Evolutionary conservation across 2,329 filamentous ascomycete genomes (phyloP).

Genomic region (Massarina eburnea): DNA sequence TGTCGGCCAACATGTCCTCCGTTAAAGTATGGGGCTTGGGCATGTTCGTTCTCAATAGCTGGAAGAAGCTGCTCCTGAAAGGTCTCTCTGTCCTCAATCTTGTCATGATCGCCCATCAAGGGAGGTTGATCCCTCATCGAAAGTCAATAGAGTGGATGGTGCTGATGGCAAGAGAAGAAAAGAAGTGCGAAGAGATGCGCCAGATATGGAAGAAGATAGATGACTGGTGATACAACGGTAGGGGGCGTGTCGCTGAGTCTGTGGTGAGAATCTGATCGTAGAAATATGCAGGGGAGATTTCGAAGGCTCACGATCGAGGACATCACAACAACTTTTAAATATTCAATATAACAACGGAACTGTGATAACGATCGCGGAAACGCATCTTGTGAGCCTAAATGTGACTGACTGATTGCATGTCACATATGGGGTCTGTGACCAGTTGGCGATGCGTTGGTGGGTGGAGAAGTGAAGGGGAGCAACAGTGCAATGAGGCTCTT

Average conservation of each 20-base stretch:
- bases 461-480: slow-evolving; percentile 2
- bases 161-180: slow-evolving; percentile 2
- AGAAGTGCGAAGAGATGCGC: background rate
- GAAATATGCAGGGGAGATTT: slow-evolving; percentile 10
- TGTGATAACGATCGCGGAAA: background rate
- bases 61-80: slow-evolving; percentile 1
- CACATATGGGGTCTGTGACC: slow-evolving; percentile 31
- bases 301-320: background rate
- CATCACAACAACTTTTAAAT: slow-evolving; percentile 8
- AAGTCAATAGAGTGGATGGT: background rate
- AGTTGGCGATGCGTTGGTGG: slow-evolving; percentile 23
- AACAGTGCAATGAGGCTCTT: background rate
- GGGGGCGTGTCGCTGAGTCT: background rate
- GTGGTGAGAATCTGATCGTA: slow-evolving; percentile 5
- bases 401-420: slow-evolving; percentile 7
- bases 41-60: background rate
- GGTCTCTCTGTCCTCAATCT: background rate
- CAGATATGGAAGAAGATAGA: background rate
- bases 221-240: background rate
- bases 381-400: slow-evolving; percentile 1
- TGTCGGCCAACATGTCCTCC: no score
- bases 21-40: slow-evolving; percentile 4
- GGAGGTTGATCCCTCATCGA: slow-evolving; percentile 16
- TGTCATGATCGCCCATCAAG: slow-evolving; percentile 5
- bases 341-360: slow-evolving; percentile 9